phyloP scores from a whole-genome alignment of 163 green algal species.

The Smithsoniella earleae region DNA sequence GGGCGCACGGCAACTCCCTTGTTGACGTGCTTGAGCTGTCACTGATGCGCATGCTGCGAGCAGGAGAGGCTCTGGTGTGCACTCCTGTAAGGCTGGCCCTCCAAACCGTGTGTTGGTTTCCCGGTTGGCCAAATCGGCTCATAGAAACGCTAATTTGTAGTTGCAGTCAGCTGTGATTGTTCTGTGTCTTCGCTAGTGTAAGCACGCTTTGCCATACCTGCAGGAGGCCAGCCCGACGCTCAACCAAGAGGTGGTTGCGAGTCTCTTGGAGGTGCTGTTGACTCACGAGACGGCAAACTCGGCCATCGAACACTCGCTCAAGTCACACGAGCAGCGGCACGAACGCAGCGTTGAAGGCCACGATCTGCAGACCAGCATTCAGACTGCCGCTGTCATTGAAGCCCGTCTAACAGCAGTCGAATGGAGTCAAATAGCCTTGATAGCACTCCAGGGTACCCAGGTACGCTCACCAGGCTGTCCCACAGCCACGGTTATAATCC shows the following conservation, averaged over 20 bases:
- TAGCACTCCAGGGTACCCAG: conserved; percentile 27
- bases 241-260: conserved; percentile 20
- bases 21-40: conserved; percentile 14
- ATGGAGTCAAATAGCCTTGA: conserved; percentile 13
- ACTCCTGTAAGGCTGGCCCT: too few species aligned
- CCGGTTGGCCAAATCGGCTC: too few species aligned
- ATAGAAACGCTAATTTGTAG: too few species aligned
- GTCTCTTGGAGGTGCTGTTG: conserved; percentile 25
- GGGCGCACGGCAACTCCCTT: conserved; percentile 2
- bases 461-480: too few species aligned
- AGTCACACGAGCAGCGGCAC: conserved; percentile 3
- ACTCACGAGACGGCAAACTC: not conserved
- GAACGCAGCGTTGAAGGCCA: not conserved
- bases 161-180: too few species aligned
- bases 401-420: conserved; percentile 19
- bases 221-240: conserved; percentile 27
- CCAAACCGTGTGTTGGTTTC: too few species aligned
- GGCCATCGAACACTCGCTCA: conserved; percentile 17
- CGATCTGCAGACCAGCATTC: conserved; percentile 13
- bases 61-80: conserved; percentile 10
- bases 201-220: not conserved
- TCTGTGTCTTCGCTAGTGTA: too few species aligned
- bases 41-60: conserved; percentile 22
- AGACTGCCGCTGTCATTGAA: conserved; percentile 12
- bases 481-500: too few species aligned